These are phyloP conservation scores for Senna siamea DNA, from an alignment of 306 rosid genomes.

Conservation along the genomic window DNA sequence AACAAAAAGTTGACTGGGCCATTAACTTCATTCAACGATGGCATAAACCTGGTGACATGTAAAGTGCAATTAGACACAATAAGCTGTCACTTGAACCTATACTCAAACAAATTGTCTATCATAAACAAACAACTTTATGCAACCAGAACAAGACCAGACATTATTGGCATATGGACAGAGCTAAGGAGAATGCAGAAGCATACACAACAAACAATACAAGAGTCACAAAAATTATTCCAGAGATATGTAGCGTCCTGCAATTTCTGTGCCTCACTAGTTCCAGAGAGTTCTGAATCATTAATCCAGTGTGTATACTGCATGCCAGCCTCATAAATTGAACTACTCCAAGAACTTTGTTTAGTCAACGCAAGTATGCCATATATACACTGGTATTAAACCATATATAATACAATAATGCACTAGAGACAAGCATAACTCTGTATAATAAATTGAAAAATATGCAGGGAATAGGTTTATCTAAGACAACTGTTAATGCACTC, in stretches of 20 bases:
- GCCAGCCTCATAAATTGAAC: neutral
- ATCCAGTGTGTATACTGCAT: neutral
- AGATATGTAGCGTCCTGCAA: neutral
- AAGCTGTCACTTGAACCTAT: slow-evolving; percentile 5
- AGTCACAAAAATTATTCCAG: neutral
- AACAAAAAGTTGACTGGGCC: slow-evolving; percentile 29
- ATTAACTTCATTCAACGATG: slow-evolving; percentile 23
- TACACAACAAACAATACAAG: neutral
- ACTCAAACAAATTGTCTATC: slow-evolving; percentile 7
- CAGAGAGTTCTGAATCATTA: slow-evolving; percentile 1
- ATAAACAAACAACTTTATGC: neutral
- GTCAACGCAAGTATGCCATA: neutral
- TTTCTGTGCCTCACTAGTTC: slow-evolving; percentile 3
- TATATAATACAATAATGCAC: neutral
- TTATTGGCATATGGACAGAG: neutral
- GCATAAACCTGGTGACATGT: slow-evolving; percentile 51
- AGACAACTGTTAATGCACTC: neutral
- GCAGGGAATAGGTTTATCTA: slow-evolving; percentile 1
- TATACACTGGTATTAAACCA: neutral
- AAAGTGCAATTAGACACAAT: slow-evolving; percentile 38
- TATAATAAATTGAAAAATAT: slow-evolving; percentile 12
- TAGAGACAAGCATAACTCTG: slow-evolving; percentile 14
- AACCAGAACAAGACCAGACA: slow-evolving; percentile 13
- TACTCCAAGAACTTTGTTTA: neutral
- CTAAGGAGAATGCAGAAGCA: slow-evolving; percentile 15